These are phyloP conservation scores for Poteriospumella lacustris DNA, from an alignment of 108 stramenopile species.

Conservation along the genomic window DNA sequence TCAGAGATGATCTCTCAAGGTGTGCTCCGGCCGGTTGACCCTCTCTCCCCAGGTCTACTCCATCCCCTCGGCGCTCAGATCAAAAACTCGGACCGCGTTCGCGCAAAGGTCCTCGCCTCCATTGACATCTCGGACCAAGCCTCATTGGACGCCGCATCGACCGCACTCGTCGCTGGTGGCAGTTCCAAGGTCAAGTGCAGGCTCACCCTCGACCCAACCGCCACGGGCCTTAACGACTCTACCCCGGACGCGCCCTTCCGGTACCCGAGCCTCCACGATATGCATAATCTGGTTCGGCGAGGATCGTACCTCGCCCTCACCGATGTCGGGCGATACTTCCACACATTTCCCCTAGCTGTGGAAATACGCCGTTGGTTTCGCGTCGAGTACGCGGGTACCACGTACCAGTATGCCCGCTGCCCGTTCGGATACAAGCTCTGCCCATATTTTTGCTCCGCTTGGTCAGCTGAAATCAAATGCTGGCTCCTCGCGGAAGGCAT, in stretches of 20 bases:
- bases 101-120: neutral
- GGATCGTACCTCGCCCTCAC: neutral
- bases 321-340: neutral
- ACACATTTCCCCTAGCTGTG: neutral
- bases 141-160: neutral
- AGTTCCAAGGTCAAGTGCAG: neutral
- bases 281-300: neutral
- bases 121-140: neutral
- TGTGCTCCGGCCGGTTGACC: neutral
- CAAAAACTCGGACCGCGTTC: neutral
- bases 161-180: neutral
- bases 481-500: neutral
- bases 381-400: neutral
- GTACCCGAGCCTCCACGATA: neutral
- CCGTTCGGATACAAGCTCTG: slow-evolving; percentile 2
- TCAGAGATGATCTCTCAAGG: neutral
- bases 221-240: neutral
- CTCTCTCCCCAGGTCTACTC: neutral
- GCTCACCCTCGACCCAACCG: neutral
- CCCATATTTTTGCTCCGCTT: neutral
- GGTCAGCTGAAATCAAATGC: neutral
- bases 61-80: neutral
- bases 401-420: neutral
- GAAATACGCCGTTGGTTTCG: neutral
- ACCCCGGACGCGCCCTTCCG: neutral